Base-by-base conservation (phyloP, 768 basidiomycete genomes). In the Cystobasidiopsis lactophilus region DNA sequence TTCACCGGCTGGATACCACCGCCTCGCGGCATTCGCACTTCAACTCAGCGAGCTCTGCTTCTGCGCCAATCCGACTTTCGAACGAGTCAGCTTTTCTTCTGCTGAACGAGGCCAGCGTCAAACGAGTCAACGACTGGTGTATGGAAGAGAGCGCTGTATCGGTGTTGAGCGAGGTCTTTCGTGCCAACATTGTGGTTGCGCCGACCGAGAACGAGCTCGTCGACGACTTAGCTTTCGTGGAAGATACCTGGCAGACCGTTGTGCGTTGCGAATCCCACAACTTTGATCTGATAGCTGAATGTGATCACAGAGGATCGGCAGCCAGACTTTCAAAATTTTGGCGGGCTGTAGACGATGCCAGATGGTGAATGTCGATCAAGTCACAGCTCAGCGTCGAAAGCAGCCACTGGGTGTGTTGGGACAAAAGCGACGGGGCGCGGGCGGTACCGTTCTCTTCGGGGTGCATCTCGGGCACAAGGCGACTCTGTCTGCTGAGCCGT, bases 21-120 rank as follows among this genome's bases (percentile, higher is more conserved):
- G 21, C 53, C 2, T 18, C 39, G 9, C 57, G 57, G 0, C 58
- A 58, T 44, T 51, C 51, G 2, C 59, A 59, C 37, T 58, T 57
- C 9, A 56, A 57, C 19, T 37, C 33, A 5, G 29, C 43, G 3
- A 38, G 47, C 16, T 37, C 46, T 5, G 44, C 50, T 11, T 52
- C 55, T 0, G 44, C 58, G 2, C 61, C 61, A 1, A 39, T 63
- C 14, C 52, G 56, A 0, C 44, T 61, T 1, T 56, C 54, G 27
- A 63, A 63, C 57, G 62, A 63, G 40, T 50, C 45, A 19, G 58
- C 62, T 9, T 63, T 60, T 53, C 50, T 63, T 3, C 56, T 63
- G 51, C 52, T 63, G n/a, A 57, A 56, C 37, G 31, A 48, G 30
- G 51, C 55, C 31, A 56, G 54, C 47, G 54, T 60, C 19, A 26